Conservation (phyloP, 2,329 filamentous ascomycete genomes). For the Xylariaceae sp. region DNA sequence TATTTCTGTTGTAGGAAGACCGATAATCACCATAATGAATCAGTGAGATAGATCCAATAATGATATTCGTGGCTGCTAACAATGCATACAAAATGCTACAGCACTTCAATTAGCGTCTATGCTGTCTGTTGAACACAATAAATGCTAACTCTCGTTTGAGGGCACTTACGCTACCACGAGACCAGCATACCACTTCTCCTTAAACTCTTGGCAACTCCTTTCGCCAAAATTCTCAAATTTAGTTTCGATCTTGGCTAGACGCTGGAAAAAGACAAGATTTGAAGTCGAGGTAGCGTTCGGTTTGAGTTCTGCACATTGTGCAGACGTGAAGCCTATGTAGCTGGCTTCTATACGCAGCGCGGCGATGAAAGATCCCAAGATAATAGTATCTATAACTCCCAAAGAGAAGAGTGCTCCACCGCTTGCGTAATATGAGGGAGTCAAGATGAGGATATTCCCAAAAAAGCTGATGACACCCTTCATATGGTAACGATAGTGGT, state of each 20-base stretch:
- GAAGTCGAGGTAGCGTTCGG: not conserved
- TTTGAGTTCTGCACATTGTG: conserved; percentile 8
- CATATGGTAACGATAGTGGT: not conserved
- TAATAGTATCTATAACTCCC: conserved; percentile 9
- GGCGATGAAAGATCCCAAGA: conserved; percentile 1
- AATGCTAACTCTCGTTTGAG: not conserved
- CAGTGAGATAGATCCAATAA: not conserved
- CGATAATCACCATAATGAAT: not conserved
- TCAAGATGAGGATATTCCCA: conserved; percentile 15
- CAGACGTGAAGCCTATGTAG: conserved; percentile 8
- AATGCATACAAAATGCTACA: conserved; percentile 6
- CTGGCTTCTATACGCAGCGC: not conserved
- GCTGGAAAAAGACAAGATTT: conserved; percentile 13
- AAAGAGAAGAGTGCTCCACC: not conserved
- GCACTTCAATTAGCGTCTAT: not conserved
- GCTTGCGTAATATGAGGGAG: not conserved
- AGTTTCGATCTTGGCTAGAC: not conserved
- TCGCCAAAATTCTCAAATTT: not conserved
- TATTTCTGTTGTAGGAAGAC: not conserved
- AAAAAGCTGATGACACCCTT: conserved; percentile 7
- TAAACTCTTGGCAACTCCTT: not conserved
- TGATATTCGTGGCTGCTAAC: conserved; percentile 5
- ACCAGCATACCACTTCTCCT: conserved; percentile 5
- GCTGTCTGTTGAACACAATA: not conserved
- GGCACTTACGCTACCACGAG: conserved; percentile 9